Base-by-base conservation (phyloP, 2,329 filamentous ascomycete species). In the Colletotrichum coccodes region DNA sequence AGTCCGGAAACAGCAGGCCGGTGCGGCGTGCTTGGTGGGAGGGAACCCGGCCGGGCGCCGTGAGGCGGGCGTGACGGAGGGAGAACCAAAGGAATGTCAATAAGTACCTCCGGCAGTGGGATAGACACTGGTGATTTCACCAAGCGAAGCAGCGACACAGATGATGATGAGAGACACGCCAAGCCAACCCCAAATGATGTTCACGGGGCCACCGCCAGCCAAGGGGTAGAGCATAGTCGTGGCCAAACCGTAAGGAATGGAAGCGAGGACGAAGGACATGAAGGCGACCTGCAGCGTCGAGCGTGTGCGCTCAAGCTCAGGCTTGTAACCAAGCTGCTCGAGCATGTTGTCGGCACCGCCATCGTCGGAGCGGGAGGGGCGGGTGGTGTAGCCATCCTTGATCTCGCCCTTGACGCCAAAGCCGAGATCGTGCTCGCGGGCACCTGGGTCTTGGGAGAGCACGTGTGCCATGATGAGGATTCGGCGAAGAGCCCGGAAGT, bases 221-320 rank as follows among this genome's bases (percentile, higher is more conserved):
- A 93, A 79, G 4, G 91, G 91, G 76, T 92, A 93, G 78, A 85
- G 86, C 72, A 93, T 78, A 8, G 90, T 93, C 1, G 91, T 94
- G 50, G 90, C 87, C 44, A 94, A 84, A 74, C 91, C 91, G 78
- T 93, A 94, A 11, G 91, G 91, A 70, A 93, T 92, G 3, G 91
- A 91, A 54, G 91, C 91, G 61, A 94, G 86, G 72, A 93, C 91
- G 75, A 93, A 94, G 70, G 90, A 91, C 90, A 92, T 92, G 84
- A 92, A 92, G 73, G 90, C 89, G 60, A 92, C 90, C 78, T 92
- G 90, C 72, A 89, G 83, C 2, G 90, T 92, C 50, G 90, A 92
- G 62, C 90, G 86, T 74, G 86, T 91, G 68, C 90, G 88, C 56
- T 84, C 79, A 67, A 92, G 79, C 79, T 92, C 90, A 62, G 89